Evolutionary conservation across 768 basidiomycete genomes (phyloP), one percentile per base, ranked within the genome.

Genomic region (Pholiota conissans): DNA sequence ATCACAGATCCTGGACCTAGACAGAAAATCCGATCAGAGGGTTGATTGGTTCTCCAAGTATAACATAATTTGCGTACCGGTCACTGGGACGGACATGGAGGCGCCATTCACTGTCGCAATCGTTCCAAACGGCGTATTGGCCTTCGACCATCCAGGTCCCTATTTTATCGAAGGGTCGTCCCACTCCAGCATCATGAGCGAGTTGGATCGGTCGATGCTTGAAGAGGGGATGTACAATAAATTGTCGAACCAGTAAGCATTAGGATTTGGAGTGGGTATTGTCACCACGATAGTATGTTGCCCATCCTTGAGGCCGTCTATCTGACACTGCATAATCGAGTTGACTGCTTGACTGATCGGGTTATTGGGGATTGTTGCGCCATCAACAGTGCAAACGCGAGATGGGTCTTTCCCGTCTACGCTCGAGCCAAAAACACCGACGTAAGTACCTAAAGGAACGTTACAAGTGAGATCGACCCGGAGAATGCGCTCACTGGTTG

Each of bases 171-270:
- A 54, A 13, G 53, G 53, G 28, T 54, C 53, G 18, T 42, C 53
- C 13, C 14, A 32, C 11, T 24, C 5, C 3, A 34, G 20, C 16
- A 22, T 56, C 13, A 39, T 22, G 18, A 29, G 26, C 3, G 34
- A 42, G 24, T 56, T 56, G n/a, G 32, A 22, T 16, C 14, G 24
- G 5, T 42, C 29, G 16, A 56, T 42, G 22, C 46, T 49, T 7
- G 55, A 32, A 22, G 55, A 56, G 2, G 55, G 55, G 22, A 56
- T 56, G 27, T 56, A 56, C 14, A 37, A 20, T 10, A 56, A n/a
- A 18, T 49, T 39, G 37, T 56, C 55, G 18, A 56, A 56, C 55
- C 55, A 56, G 20, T 49, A 56, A 4, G 34, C 47, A 11, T 32
- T 35, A 13, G 55, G 34, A 35, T 56, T 56, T 9, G 48, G 20